Evolutionary conservation across 345 rosid species (phyloP).

Genomic region (Clausena lansium): DNA sequence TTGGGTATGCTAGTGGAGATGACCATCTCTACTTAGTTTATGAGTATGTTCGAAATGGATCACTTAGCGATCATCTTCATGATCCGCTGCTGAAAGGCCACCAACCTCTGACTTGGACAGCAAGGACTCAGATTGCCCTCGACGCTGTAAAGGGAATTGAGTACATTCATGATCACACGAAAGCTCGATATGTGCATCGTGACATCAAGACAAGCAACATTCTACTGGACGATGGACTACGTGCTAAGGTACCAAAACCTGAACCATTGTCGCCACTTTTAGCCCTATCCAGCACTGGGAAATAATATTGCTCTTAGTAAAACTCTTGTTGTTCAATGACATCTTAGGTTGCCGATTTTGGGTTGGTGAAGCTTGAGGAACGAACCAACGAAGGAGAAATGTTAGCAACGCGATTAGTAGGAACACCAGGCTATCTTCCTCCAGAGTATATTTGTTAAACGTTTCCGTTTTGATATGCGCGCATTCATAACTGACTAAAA

Average conservation of each 20-base stretch:
- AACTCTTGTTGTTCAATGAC: no score
- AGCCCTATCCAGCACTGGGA: no score
- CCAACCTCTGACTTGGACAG: constrained; percentile 60
- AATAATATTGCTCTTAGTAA: no score
- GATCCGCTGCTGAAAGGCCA: constrained; percentile 55
- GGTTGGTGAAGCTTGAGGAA: constrained; percentile 62
- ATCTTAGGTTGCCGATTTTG: constrained; percentile 64
- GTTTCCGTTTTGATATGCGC: not conserved
- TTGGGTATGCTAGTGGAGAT: constrained; percentile 62
- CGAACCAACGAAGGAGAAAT: constrained; percentile 47
- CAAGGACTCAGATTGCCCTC: constrained; percentile 63
- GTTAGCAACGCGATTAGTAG: constrained; percentile 58
- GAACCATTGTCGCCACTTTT: no score
- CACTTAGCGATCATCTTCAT: constrained; percentile 64
- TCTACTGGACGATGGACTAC: constrained; percentile 49
- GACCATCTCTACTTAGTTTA: constrained; percentile 68
- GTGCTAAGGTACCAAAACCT: constrained; percentile 53
- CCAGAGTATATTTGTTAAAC: constrained; percentile 44
- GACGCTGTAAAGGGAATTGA: constrained; percentile 66
- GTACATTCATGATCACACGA: constrained; percentile 71
- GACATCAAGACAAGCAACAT: constrained; percentile 68
- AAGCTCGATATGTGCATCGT: constrained; percentile 59
- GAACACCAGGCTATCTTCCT: constrained; percentile 73
- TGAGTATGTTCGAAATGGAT: constrained; percentile 51
- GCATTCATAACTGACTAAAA: not conserved